Percentiles rank a stretch among this genome's conserved stretches.
phyloP scores from a whole-genome alignment of 202 grass and related monocot species.

The Tripidium arundinaceum region DNA sequence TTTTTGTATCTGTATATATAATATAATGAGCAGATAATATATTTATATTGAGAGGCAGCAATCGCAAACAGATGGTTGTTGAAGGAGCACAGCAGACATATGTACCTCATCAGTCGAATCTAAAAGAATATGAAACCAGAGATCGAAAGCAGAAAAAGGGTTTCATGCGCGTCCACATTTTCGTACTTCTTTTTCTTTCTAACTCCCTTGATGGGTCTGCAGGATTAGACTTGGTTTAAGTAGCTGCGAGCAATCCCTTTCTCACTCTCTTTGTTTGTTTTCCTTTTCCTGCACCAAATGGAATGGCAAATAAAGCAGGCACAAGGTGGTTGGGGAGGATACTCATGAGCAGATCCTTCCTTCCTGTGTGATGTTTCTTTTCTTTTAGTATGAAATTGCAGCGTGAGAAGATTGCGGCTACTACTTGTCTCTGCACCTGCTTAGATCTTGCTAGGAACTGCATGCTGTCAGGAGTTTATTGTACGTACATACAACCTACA shows the following conservation, averaged over 20 bases:
- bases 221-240: neutral
- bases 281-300: neutral
- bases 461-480: no score
- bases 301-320: neutral
- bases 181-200: neutral
- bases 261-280: neutral
- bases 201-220: neutral
- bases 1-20: neutral
- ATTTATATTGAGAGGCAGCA: no score
- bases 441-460: no score
- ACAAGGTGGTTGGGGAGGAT: constrained; percentile 2
- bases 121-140: neutral
- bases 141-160: neutral
- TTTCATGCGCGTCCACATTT: neutral
- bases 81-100: neutral
- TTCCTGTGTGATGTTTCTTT: neutral
- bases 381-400: neutral
- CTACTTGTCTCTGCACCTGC: no score
- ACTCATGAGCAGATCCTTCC: neutral
- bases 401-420: neutral
- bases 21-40: neutral
- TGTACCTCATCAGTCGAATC: neutral
- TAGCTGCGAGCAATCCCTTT: constrained; percentile 4
- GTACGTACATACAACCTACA: no score
- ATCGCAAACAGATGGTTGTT: neutral